These are phyloP conservation scores for Microstegium vimineum DNA, from an alignment of 176 grass and related monocot genomes.

Conservation along the genomic window DNA sequence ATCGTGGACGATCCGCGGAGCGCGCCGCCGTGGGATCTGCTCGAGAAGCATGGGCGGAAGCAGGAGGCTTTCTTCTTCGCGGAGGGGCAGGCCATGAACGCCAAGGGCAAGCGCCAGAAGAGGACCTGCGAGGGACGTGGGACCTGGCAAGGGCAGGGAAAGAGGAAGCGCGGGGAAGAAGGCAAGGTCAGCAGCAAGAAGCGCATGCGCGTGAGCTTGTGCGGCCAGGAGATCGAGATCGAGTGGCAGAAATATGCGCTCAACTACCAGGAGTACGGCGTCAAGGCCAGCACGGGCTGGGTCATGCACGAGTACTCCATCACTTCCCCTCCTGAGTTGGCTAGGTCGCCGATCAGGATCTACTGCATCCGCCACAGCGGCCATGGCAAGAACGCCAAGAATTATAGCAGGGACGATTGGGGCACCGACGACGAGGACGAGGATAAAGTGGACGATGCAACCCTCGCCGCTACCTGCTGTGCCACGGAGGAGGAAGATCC, in stretches of 20 bases:
- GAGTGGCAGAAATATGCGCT: background rate
- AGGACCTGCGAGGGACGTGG: background rate
- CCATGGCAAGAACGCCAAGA: conserved; percentile 2
- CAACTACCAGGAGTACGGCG: background rate
- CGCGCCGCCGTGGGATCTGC: background rate
- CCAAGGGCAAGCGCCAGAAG: background rate
- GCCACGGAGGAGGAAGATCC: background rate
- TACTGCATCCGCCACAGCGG: conserved; percentile 6
- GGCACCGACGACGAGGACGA: background rate
- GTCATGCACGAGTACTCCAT: conserved; percentile 19
- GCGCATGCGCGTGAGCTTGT: background rate
- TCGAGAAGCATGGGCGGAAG: background rate
- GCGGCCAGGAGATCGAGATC: background rate
- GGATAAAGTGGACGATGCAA: background rate
- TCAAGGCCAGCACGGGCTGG: background rate
- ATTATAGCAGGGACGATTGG: background rate
- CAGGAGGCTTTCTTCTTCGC: conserved; percentile 10
- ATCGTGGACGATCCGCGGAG: background rate
- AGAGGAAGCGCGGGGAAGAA: background rate
- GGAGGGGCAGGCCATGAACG: background rate
- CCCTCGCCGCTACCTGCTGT: background rate
- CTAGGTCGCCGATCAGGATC: background rate
- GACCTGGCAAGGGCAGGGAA: background rate
- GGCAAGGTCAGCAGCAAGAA: background rate
- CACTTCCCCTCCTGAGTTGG: background rate